Evolutionary conservation across 306 rosid genomes (phyloP), one percentile per base, ranked within the genome.

Genomic region (Sechiopsis laciniata): DNA sequence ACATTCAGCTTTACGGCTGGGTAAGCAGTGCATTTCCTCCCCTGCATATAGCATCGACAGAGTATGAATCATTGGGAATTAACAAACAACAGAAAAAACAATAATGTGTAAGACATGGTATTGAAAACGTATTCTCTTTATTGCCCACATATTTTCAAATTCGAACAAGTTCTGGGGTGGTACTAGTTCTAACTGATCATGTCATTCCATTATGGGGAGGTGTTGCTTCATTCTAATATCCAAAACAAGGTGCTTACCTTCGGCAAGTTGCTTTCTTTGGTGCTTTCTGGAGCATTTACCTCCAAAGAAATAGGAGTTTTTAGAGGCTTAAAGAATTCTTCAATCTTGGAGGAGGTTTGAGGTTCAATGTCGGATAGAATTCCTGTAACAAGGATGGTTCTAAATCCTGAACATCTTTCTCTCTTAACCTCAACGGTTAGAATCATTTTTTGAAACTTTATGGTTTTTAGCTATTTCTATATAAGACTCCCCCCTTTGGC

Each of bases 11-110:
- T 90, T 79, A 84, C 96, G 0, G 87, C 90, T 10, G 96, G 97
- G 80, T 90, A 83, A 6, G 96, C 98, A 22, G 98, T 94, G 50
- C 97, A 94, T 78, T 85, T 90, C 84, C 82, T 90, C 71, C 97
- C 98, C 97, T 90, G 54, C 48, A 71, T 12, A 11, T 72, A 21
- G 45, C 0, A 17, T 29, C 6, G 15, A 14, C 12, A 17, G 55
- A 29, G 9, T 37, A 53, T 54, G 64, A 32, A 37, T 10, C 3
- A 1, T 58, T 10, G 11, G 42, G 5, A 57, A 24, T 0, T 0
- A 70, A 46, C 21, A 48, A 48, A 50, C 15, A 22, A 50, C 1
- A 0, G 56, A 48, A 68, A 42, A 21, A 48, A 21, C 58, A 37
- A 7, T 62, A 22, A 59, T 22, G 42, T 4, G 24, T 59, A 59